Conservation (phyloP, 192 early-diverging fungal genomes). For the Linnemannia schmuckeri region DNA sequence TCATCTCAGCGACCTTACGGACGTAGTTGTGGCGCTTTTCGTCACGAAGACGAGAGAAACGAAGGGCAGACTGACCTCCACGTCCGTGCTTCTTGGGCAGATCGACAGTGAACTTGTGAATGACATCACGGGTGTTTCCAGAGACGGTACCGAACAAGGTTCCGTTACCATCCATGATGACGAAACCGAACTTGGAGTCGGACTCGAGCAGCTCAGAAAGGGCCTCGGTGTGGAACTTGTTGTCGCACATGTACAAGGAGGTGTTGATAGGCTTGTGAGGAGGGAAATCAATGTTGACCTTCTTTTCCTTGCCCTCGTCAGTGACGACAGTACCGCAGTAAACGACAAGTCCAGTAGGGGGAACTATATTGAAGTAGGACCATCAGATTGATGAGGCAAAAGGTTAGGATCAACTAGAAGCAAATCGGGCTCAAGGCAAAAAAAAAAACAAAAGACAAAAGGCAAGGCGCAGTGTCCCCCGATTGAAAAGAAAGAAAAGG, state of each 20-base stretch:
- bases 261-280: slow-evolving; percentile 99
- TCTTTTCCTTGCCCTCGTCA: slow-evolving; percentile 99
- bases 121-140: slow-evolving; percentile 93
- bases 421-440: neutral
- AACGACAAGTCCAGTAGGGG: slow-evolving; percentile 95
- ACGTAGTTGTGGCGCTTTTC: slow-evolving; percentile 99
- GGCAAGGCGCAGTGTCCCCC: neutral
- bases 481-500: neutral
- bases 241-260: slow-evolving; percentile 97
- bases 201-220: slow-evolving; percentile 91
- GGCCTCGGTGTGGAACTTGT: slow-evolving; percentile 99
- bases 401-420: neutral
- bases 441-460: neutral
- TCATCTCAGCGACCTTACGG: slow-evolving; percentile 96
- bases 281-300: slow-evolving; percentile 98
- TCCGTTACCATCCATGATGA: slow-evolving; percentile 99
- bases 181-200: slow-evolving; percentile 98
- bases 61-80: slow-evolving; percentile 99
- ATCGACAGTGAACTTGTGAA: slow-evolving; percentile 96
- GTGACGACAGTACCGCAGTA: slow-evolving; percentile 97
- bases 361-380: slow-evolving; percentile 62
- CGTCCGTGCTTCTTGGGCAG: slow-evolving; percentile 99
- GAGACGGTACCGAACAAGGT: slow-evolving; percentile 94
- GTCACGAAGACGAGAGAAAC: slow-evolving; percentile 98
- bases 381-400: neutral